Evolutionary conservation across 2,329 filamentous ascomycete species (phyloP).

Genomic region (Ampelomyces quisqualis): DNA sequence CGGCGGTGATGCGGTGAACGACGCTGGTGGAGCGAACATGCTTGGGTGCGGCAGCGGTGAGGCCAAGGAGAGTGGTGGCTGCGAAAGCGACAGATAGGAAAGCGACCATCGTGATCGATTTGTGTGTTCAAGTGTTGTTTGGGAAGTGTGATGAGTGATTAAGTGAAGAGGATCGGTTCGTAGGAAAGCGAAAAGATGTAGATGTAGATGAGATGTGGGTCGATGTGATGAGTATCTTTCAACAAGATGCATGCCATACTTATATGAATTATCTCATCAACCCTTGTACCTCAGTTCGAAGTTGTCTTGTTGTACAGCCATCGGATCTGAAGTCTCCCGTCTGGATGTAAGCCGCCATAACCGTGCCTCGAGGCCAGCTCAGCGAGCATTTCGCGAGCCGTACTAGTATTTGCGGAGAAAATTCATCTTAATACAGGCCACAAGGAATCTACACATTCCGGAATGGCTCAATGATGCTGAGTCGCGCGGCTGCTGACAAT

Average conservation of each 20-base stretch:
- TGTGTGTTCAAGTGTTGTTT: constrained; percentile 9
- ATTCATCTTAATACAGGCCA: background rate
- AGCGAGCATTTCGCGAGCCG: constrained; percentile 1
- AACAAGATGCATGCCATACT: constrained; percentile 1
- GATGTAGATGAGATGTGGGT: constrained; percentile 10
- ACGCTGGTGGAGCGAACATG: constrained; percentile 23
- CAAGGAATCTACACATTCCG: background rate
- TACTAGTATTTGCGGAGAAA: background rate
- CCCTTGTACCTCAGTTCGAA: constrained; percentile 3
- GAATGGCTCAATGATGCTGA: background rate
- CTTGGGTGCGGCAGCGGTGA: constrained; percentile 21
- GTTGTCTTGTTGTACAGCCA: constrained; percentile 11
- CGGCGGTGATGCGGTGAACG: constrained; percentile 32
- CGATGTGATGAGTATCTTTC: constrained; percentile 17
- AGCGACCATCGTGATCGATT: constrained; percentile 28
- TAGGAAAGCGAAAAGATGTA: constrained; percentile 4
- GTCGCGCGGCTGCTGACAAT: constrained; percentile 3
- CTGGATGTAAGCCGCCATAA: constrained; percentile 9
- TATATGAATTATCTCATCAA: background rate
- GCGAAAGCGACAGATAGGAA: constrained; percentile 23
- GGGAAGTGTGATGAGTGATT: constrained; percentile 6
- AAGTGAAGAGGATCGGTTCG: too few species aligned
- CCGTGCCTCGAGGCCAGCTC: constrained; percentile 1
- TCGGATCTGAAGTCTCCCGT: constrained; percentile 11
- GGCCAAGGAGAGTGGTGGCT: constrained; percentile 21